Base-by-base conservation (phyloP, 176 grass and related monocot species). In the Leersia perrieri region DNA sequence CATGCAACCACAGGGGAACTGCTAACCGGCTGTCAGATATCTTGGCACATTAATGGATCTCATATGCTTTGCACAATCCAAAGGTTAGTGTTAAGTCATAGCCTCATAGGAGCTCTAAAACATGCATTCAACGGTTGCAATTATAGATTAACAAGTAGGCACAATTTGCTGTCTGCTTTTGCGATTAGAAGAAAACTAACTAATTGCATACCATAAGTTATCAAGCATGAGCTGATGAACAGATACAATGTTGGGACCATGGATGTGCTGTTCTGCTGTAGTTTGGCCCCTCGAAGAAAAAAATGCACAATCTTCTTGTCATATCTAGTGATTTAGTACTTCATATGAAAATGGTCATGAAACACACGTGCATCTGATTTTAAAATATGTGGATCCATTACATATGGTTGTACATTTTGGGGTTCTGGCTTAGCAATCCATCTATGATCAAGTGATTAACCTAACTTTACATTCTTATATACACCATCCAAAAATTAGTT, bases 1-100 rank as follows among this genome's bases (percentile, higher is more conserved):
- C 62, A 16, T 72, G 40, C 66, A n/a, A 66, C 49, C 68, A 74
- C 76, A 39, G 7, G 34, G 33, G 8, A 66, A 4, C 30, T 22
- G 39, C 35, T 68, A 33, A 84, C 63, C 27, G 47, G 20, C 63
- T 76, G 41, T 74, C 60, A 83, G 42, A 51, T 15, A 81, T 72
- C 7, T 38, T 55, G 45, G 16, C 71, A 75, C 31, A 66, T 73
- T 45, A 83, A 83, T 64, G 40, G 38, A 30, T 72, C 42, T 57
- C 71, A 75, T 49, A 66, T 49, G 40, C 65, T 12, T 25, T n/a
- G 26, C 66, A 33, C 15, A 33, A 36, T 33, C 14, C 16, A 64
- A 64, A 32, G 62, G 64, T 66, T 35, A 69, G 66, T 23, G 32
- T 66, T 35, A 66, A 35, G 16, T 22, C n/a, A n/a, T n/a, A n/a